Conservation (phyloP, 73 alveolate species). For the Urostyla sp. region DNA sequence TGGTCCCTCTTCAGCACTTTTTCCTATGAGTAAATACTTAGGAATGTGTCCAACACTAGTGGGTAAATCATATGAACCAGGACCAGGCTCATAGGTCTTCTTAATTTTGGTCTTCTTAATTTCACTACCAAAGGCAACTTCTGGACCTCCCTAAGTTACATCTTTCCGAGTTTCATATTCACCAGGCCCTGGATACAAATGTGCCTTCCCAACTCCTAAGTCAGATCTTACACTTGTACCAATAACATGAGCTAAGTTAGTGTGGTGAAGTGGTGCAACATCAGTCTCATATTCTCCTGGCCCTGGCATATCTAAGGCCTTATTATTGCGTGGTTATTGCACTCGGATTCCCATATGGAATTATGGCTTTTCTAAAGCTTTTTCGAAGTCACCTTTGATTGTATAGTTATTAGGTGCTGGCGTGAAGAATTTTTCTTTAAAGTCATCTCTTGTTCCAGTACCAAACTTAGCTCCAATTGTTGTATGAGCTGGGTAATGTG, state of each 20-base stretch:
- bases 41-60: slow-evolving; percentile 70
- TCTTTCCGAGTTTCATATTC: slow-evolving; percentile 47
- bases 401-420: slow-evolving; percentile 70
- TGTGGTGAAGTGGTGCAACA: slow-evolving; percentile 53
- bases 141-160: slow-evolving; percentile 34
- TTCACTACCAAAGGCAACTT: slow-evolving; percentile 57
- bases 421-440: slow-evolving; percentile 40
- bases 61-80: slow-evolving; percentile 69
- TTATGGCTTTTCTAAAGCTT: slow-evolving; percentile 49
- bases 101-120: slow-evolving; percentile 55
- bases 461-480: slow-evolving; percentile 11
- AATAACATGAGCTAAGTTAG: slow-evolving; percentile 49
- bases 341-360: slow-evolving; percentile 73
- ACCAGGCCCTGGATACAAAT: slow-evolving; percentile 74
- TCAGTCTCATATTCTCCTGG: slow-evolving; percentile 68
- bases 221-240: slow-evolving; percentile 73
- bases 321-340: slow-evolving; percentile 23
- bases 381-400: slow-evolving; percentile 51
- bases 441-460: slow-evolving; percentile 42
- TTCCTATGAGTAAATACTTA: slow-evolving; percentile 38
- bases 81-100: slow-evolving; percentile 77
- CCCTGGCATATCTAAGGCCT: slow-evolving; percentile 50
- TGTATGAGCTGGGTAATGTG: slow-evolving; percentile 37
- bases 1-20: slow-evolving; percentile 7
- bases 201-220: slow-evolving; percentile 76